Base-by-base conservation (phyloP, 2,329 filamentous ascomycete species). In the Chaetoscypha palmicola region DNA sequence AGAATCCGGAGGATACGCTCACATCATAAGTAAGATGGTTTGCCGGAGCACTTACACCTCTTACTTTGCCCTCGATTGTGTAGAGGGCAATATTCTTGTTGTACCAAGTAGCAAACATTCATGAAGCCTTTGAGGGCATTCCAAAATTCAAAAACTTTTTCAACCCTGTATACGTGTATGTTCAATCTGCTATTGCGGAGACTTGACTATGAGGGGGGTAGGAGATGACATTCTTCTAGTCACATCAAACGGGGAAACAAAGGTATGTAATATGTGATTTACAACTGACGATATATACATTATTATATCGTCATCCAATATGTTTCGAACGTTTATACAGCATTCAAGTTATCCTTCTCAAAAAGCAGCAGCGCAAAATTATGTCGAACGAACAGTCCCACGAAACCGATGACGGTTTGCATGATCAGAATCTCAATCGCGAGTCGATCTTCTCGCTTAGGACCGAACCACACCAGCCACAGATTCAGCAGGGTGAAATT, bases 401-500 rank as follows among this genome's bases (percentile, higher is more conserved):
- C 68, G n/a, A 94, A 63, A 5, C 92, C 92, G 50, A 85, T 76
- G 3, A 73, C 64, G 12, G 78, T 69, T 70, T 98, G 92, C 65
- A 96, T 75, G n/a, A 68, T 67, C 35, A 92, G 76, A 48, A 98
- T 74, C 63, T 92, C 87, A 60, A 79, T 70, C 20, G 88, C 86
- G 42, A 98, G 72, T 35, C 78, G 74, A 66, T 95, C 86, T 64
- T 98, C 92, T 50, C 86, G 77, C 72, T 94, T 77, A 2, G 92
- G 90, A 0, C 92, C 92, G 62, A 90, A 83, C 86, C 89, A 94
- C 40, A 97, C 86, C 50, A 98, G 71, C 91, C 91, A 98, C 44
- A 98, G 74, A 62, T 98, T 98, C 54, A 98, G 72, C 37, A 98
- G 76, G 7, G 92, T 98, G 51, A 98, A 75, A 65, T 98, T 98